Conservation (phyloP, 257 asterid genomes). For the Salvia rosmarinus region DNA sequence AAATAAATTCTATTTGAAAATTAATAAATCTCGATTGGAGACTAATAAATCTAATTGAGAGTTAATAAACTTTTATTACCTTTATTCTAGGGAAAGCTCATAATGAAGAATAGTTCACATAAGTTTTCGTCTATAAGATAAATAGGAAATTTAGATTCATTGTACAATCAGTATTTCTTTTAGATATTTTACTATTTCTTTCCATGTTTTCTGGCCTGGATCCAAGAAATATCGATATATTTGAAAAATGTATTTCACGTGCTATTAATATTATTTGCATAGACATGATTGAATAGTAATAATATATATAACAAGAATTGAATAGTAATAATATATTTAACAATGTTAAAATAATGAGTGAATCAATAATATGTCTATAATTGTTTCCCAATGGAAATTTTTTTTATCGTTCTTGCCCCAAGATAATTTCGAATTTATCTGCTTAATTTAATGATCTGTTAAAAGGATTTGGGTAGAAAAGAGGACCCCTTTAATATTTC, state of each 20-base stretch:
- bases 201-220: neutral
- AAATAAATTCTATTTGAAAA: too few relatives aligned
- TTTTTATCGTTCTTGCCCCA: neutral
- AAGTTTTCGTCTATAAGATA: too few relatives aligned
- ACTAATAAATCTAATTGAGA: too few relatives aligned
- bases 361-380: neutral
- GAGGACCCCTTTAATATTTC: neutral
- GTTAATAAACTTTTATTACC: too few relatives aligned
- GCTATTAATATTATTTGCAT: neutral
- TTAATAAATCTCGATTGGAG: too few relatives aligned
- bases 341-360: constrained; percentile 3
- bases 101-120: too few relatives aligned
- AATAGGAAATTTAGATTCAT: too few relatives aligned
- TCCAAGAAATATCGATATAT: neutral
- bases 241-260: neutral
- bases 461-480: neutral
- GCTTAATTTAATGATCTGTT: neutral
- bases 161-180: too few relatives aligned
- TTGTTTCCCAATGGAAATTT: neutral
- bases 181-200: too few relatives aligned
- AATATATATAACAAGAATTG: neutral
- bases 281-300: neutral
- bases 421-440: neutral
- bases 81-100: too few relatives aligned
- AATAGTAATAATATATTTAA: too few relatives aligned